Evolutionary conservation across 352 stramenopile genomes (phyloP), one percentile per base, ranked within the genome.

Genomic region (Globisporangium recalcitrans): DNA sequence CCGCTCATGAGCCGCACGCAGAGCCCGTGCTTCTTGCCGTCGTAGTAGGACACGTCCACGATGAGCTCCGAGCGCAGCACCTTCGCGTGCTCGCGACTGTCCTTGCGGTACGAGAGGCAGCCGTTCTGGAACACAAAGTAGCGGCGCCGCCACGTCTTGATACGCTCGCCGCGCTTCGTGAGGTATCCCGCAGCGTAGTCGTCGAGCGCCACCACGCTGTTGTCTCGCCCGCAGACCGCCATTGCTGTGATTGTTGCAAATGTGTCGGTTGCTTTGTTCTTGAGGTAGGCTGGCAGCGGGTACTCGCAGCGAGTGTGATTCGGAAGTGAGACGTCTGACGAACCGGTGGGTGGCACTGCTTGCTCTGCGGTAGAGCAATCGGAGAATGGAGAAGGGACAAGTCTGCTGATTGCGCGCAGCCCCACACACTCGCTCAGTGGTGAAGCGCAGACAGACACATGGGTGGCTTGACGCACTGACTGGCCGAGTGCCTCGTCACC

Each of bases 111-210:
- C 27, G 68, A 75, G 24, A 90, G 49, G 53, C 63, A 78, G 42
- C 80, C 80, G 46, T 88, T 70, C 46, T 82, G 79, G 67, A 92
- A 88, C 27, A 90, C 78, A 60, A 92, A 92, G 68, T 87, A 92
- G 49, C 83, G 80, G 34, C 75, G 80, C 42, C 87, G 84, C 82
- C 82, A 92, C 49, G 72, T 92, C 70, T 89, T 89, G 62, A 92
- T 64, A 63, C 74, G 79, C 19, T 76, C 75, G 21, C 82, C 79
- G 27, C 85, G 77, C 64, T 92, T 92, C 5, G 72, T 34, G 31
- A 92, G 68, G 60, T 78, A 90, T 53, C 83, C 83, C 61, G 88
- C 80, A 26, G 78, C 78, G 66, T 87, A 85, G 61, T 78, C 79
- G 53, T 87, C 73, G 21, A 88, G 76, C 13, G 77, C 67, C 42